Base-by-base conservation (phyloP, 805 yeast genomes). In the Wickerhamomyces xylosicus region DNA sequence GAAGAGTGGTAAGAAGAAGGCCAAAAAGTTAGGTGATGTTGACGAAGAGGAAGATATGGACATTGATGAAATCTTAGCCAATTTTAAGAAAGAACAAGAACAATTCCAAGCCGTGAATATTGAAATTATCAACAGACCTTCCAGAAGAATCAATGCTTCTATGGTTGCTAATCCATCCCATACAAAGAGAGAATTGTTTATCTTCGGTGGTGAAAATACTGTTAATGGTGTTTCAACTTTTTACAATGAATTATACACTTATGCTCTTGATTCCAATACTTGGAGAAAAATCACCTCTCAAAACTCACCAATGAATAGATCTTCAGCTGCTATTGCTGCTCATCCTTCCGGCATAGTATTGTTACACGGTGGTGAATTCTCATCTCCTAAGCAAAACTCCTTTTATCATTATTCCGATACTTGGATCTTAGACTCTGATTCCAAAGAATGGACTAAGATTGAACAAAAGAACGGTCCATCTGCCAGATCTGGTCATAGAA, bases 351-450 rank as follows among this genome's bases (percentile, higher is more conserved):
- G 97, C 10, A 65, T 89, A 2, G 72, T 85, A 20, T 58, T 90
- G 43, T 61, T 90, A 67, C 92, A 86, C 62, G 98, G 97, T 37
- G 98, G 98, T 52, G 98, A 90, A 61, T 90, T 92, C 51, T 85
- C 96, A 2, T 84, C 95, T 14, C 97, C 97, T 3, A 90, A 90
- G 52, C 98, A 90, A 58, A 77, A 85, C 37, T 86, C 96, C 0
- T 90, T 90, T 60, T 92, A 92, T 58, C 98, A 90, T 60, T 90
- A 85, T 57, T 90, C 95, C 15, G 98, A 90, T 55, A 82, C 96
- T 4, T 90, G 98, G 98, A 69, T 90, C 35, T 64, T 90, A 43
- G 97, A 92, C 52, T 74, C 89, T 2, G 76, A 71, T 25, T 67
- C 81, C 15, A 86, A 84, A 52, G 95, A 87, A 59, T 90, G 97